A percentile compares a stretch with the other conserved stretches of the same genome.
Evolutionary conservation across 2,329 filamentous ascomycete species (phyloP).

Genomic region (Thelonectria blattea): DNA sequence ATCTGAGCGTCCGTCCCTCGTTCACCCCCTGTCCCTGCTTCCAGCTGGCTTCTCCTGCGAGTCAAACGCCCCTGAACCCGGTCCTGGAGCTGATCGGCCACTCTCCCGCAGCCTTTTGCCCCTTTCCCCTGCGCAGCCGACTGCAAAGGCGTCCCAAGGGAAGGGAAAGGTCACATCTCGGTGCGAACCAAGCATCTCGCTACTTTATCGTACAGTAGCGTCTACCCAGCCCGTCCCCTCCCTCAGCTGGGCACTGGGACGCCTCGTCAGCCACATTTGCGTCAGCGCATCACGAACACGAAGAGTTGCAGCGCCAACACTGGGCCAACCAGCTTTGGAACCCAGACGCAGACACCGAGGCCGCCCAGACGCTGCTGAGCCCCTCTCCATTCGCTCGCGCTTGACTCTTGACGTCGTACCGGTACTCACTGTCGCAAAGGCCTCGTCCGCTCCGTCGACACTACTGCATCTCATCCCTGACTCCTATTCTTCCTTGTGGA

Average conservation of each 20-base stretch:
- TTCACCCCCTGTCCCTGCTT: constrained; percentile 32
- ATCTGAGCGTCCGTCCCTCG: constrained; percentile 24
- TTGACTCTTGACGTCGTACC: not conserved
- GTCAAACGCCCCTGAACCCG: constrained; percentile 30
- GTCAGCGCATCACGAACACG: not conserved
- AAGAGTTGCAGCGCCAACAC: constrained; percentile 4
- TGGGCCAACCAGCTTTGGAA: constrained; percentile 1
- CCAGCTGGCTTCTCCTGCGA: constrained; percentile 24
- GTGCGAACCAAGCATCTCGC: too few species aligned
- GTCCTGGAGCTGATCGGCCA: constrained; percentile 27
- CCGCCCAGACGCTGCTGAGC: too few species aligned
- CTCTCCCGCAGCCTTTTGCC: constrained; percentile 14
- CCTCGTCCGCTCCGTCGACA: not conserved
- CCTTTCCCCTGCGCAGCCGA: constrained; percentile 4
- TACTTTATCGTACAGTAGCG: not conserved
- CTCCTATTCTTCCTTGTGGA: constrained; percentile 25
- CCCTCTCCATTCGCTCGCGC: too few species aligned
- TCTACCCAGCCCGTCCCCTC: not conserved
- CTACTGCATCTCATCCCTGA: constrained; percentile 34
- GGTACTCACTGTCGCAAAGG: not conserved
- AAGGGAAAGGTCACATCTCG: constrained; percentile 1
- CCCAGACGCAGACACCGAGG: constrained; percentile 8
- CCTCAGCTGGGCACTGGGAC: not conserved
- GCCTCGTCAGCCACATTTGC: not conserved
- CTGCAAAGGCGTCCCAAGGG: not conserved